A percentile compares a stretch with the other conserved stretches of the same genome.
phyloP scores from a whole-genome alignment of 192 early-diverging fungal species.

The Backusella morwellensis region DNA sequence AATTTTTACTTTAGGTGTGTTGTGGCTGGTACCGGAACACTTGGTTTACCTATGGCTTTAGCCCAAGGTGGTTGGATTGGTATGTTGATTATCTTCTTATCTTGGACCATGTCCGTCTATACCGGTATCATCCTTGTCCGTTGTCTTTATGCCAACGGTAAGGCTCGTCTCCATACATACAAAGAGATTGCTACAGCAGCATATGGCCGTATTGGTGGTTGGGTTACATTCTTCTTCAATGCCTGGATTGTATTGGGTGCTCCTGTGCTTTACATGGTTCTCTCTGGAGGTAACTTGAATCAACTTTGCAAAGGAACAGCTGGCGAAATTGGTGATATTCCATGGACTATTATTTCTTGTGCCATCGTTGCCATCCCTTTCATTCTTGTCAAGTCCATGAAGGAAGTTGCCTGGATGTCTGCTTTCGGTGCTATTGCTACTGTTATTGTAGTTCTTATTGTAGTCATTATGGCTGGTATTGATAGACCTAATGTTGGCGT shows the following conservation, averaged over 20 bases:
- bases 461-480: conserved; percentile 43
- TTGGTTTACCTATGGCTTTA: conserved; percentile 84
- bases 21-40: conserved; percentile 76
- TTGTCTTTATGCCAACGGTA: conserved; percentile 33
- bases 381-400: conserved; percentile 61
- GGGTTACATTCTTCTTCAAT: conserved; percentile 54
- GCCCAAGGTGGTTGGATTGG: conserved; percentile 60
- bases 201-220: conserved; percentile 48
- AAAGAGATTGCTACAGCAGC: conserved; percentile 38
- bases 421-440: conserved; percentile 65
- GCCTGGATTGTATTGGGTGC: conserved; percentile 49
- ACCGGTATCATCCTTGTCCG: conserved; percentile 34
- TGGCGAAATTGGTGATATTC: conserved; percentile 36
- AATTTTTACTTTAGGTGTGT: conserved; percentile 29
- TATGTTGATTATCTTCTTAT: conserved; percentile 28
- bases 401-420: conserved; percentile 61
- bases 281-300: conserved; percentile 60
- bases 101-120: conserved; percentile 36
- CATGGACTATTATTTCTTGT: conserved; percentile 60
- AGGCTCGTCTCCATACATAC: conserved; percentile 26
- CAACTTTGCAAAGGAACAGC: conserved; percentile 45
- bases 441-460: conserved; percentile 56
- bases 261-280: conserved; percentile 59
- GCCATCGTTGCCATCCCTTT: conserved; percentile 59
- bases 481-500: conserved; percentile 47